Evolutionary conservation across 2,329 filamentous ascomycete species (phyloP).

Genomic region (Capronia coronata): DNA sequence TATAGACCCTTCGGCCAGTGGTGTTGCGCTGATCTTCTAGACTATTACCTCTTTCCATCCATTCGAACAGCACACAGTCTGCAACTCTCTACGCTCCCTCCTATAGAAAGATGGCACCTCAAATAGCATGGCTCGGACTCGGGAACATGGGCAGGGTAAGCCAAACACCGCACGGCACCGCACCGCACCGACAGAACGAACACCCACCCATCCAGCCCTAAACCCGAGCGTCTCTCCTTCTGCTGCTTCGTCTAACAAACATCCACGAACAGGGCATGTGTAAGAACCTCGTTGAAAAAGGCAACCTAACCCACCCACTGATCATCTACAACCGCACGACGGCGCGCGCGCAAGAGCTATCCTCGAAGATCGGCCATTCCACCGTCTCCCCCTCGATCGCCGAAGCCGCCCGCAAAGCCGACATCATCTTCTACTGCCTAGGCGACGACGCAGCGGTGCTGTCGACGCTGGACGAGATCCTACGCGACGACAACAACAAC

Average conservation of each 20-base stretch:
- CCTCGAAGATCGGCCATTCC: conserved; percentile 47
- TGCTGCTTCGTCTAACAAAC: no score
- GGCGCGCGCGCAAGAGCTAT: conserved; percentile 44
- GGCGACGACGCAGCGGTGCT: conserved; percentile 70
- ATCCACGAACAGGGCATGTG: conserved; percentile 66
- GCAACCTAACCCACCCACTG: conserved; percentile 61
- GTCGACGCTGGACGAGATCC: conserved; percentile 52
- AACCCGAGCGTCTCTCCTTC: not conserved
- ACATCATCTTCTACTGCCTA: conserved; percentile 76
- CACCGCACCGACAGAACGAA: not conserved
- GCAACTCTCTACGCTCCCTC: no score
- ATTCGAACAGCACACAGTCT: not conserved
- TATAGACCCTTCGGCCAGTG: no score
- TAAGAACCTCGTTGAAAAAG: conserved; percentile 76
- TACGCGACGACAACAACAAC: conserved; percentile 48
- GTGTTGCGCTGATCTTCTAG: no score
- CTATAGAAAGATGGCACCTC: conserved; percentile 31
- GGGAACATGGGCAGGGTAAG: conserved; percentile 80
- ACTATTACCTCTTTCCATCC: no score
- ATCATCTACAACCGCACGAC: conserved; percentile 61
- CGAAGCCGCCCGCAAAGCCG: conserved; percentile 61
- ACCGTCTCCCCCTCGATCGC: conserved; percentile 57
- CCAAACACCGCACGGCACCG: not conserved
- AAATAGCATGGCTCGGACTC: conserved; percentile 71
- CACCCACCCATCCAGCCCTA: not conserved